phyloP scores from a whole-genome alignment of 192 early-diverging fungal species.

The Podila clonocystis region DNA sequence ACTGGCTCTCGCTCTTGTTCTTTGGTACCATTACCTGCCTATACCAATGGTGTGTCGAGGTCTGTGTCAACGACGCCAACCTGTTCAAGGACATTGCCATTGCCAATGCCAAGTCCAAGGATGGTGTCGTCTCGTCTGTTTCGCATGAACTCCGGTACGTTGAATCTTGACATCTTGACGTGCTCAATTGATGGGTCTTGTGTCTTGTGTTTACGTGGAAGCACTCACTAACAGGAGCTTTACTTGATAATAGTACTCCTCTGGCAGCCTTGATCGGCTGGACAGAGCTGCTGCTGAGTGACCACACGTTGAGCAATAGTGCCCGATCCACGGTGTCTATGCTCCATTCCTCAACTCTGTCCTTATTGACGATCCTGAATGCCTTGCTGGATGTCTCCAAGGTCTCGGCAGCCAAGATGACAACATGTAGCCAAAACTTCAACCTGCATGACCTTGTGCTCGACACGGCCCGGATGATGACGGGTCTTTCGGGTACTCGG shows the following conservation, averaged over 20 bases:
- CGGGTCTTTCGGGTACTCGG: constrained; percentile 48
- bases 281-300: constrained; percentile 48
- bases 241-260: constrained; percentile 24
- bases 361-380: constrained; percentile 42
- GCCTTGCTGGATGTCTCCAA: constrained; percentile 49
- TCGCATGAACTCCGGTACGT: constrained; percentile 47
- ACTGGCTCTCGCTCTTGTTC: constrained; percentile 35
- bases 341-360: constrained; percentile 47
- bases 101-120: constrained; percentile 50
- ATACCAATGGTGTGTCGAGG: constrained; percentile 45
- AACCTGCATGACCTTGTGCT: constrained; percentile 50
- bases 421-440: constrained; percentile 48
- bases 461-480: constrained; percentile 48
- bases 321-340: constrained; percentile 47
- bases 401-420: constrained; percentile 50
- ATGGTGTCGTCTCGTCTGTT: constrained; percentile 48
- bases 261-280: constrained; percentile 49
- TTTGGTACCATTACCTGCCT: constrained; percentile 28
- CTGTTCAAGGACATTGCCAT: constrained; percentile 48
- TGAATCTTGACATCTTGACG: neutral
- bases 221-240: too few relatives aligned
- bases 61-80: constrained; percentile 41
- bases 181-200: too few relatives aligned
- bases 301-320: constrained; percentile 39
- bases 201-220: neutral